Conservation (phyloP, 208 protist genomes). For the Leishmania gerbilli region DNA sequence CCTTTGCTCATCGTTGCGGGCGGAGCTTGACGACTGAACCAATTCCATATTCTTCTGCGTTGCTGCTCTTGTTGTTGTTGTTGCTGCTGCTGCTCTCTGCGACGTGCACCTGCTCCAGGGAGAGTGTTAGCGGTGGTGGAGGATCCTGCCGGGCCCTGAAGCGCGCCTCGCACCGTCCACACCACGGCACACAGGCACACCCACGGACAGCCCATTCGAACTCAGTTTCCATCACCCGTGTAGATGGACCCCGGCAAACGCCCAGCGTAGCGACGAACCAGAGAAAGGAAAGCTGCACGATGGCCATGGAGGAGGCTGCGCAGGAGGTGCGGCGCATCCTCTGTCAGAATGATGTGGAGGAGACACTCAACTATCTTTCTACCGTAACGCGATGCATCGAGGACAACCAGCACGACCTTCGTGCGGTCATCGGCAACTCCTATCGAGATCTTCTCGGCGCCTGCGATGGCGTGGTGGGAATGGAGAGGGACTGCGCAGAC, state of each 20-base stretch:
- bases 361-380: constrained; percentile 54
- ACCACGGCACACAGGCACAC: neutral
- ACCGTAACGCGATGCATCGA: constrained; percentile 59
- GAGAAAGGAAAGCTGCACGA: neutral
- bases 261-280: neutral
- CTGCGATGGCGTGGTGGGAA: constrained; percentile 59
- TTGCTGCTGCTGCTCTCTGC: too few species aligned
- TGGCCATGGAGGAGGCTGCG: constrained; percentile 43
- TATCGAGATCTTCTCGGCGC: constrained; percentile 60
- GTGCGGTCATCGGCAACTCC: constrained; percentile 53
- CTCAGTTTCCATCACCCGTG: neutral
- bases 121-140: too few species aligned
- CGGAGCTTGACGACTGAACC: too few species aligned
- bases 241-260: neutral
- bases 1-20: too few species aligned
- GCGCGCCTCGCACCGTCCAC: neutral
- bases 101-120: too few species aligned
- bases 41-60: too few species aligned
- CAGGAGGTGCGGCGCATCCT: constrained; percentile 72
- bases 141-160: neutral
- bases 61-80: too few species aligned
- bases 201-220: neutral
- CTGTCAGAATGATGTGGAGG: constrained; percentile 51
- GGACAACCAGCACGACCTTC: constrained; percentile 49
- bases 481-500: constrained; percentile 50